These are phyloP conservation scores for Magnusiomyces suaveolens DNA, from an alignment of 1,139 yeast genomes.

Conservation along the genomic window DNA sequence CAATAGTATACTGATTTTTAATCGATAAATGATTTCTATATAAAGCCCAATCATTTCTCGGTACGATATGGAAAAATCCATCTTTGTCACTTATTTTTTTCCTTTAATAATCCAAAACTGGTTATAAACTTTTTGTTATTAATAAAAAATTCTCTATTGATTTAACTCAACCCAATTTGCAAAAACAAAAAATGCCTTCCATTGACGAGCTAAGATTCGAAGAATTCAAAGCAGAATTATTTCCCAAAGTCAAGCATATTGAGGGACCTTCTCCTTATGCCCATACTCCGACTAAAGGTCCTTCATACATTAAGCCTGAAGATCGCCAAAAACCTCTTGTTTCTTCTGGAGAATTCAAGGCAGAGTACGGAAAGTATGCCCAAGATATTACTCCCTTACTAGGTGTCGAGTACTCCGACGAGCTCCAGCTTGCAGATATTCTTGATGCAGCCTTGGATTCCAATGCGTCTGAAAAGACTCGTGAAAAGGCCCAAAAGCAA, in stretches of 20 bases:
- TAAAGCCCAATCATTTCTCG: too few relatives aligned
- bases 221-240: neutral
- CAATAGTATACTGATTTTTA: too few relatives aligned
- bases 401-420: constrained; percentile 8
- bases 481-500: constrained; percentile 37
- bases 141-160: too few relatives aligned
- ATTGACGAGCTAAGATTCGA: constrained; percentile 4
- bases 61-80: too few relatives aligned
- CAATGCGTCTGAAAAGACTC: neutral
- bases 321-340: constrained; percentile 3
- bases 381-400: constrained; percentile 6
- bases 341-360: constrained; percentile 2
- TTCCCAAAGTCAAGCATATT: neutral
- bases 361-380: constrained; percentile 8
- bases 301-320: constrained; percentile 7
- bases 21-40: too few relatives aligned
- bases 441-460: neutral
- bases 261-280: constrained; percentile 8
- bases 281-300: constrained; percentile 1
- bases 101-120: too few relatives aligned
- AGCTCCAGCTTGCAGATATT: constrained; percentile 8
- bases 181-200: constrained; percentile 7
- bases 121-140: too few relatives aligned
- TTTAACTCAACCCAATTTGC: too few relatives aligned
- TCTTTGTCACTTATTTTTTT: too few relatives aligned